Base-by-base conservation (phyloP, 352 stramenopile species). In the Elongisporangium prolatum region DNA sequence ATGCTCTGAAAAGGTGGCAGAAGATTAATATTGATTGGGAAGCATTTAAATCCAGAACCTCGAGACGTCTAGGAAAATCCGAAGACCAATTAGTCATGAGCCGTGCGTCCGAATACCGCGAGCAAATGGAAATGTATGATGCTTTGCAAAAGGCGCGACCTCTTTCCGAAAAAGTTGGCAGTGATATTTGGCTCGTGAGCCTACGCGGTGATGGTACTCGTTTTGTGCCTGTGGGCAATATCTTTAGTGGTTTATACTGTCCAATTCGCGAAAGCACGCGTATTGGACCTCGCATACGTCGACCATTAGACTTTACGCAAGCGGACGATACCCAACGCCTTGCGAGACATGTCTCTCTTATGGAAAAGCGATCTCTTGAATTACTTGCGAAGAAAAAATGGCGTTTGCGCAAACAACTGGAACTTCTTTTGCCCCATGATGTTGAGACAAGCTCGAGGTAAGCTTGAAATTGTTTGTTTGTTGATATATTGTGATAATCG, bases 161-260 rank as follows among this genome's bases (percentile, higher is more conserved):
- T 4, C 55, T 95, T 10, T 71, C 86, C 25, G 86, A 97, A 44
- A 96, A 97, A 67, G 79, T 96, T n/a, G 86, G 82, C 3, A 69
- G 67, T 5, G 86, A 97, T 59, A 81, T 91, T 49, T 98, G 92
- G 91, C 70, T 93, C n/a, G 96, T 96, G 67, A 94, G 71, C 48
- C 63, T 98, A 21, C 79, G 91, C 7, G 76, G 83, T 48, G 80
- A 96, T 50, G 86, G 88, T 21, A 96, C 88, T 25, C 88, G 90
- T 25, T 94, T 77, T 34, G 89, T 97, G 16, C 84, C 76, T 4
- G 88, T 98, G 24, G 92, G 92, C 3, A 97, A 97, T 56, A 96
- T 97, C 59, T 98, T 98, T 62, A 97, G 79, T 44, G 92, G 91
- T 0, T 71, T 98, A 14, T 97, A 84, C 61, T 97, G 86, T 60